Conservation (phyloP, 257 asterid species). For the Cruciata laevipes region DNA sequence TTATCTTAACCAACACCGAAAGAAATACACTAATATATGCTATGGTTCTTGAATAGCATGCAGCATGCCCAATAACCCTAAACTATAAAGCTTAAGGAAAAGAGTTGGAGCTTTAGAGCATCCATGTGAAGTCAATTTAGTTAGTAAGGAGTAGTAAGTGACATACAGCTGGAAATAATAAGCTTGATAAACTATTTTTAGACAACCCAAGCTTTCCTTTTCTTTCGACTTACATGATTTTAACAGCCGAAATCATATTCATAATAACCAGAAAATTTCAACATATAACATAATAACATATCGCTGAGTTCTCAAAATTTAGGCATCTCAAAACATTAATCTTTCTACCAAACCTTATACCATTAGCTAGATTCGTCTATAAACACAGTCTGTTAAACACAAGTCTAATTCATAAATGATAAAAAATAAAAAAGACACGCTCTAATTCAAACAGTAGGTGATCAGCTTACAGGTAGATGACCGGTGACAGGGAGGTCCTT, state of each 20-base stretch:
- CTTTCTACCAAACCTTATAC: not conserved
- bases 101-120: no score
- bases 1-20: not conserved
- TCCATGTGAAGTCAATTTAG: no score
- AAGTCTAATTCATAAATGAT: not conserved
- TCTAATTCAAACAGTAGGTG: not conserved
- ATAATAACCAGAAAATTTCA: no score
- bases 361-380: not conserved
- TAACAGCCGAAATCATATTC: not conserved
- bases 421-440: not conserved
- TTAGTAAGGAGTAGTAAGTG: no score
- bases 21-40: no score
- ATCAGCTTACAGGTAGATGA: slow-evolving; percentile 63
- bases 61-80: not conserved
- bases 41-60: not conserved
- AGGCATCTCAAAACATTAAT: not conserved
- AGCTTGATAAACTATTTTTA: no score
- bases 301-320: not conserved
- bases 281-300: not conserved
- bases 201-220: no score
- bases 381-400: not conserved
- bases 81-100: not conserved
- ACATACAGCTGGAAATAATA: no score
- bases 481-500: slow-evolving; percentile 61
- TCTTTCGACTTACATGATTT: no score